Conservation (phyloP, 352 stramenopile genomes). For the Globisporangium acanthophoron region DNA sequence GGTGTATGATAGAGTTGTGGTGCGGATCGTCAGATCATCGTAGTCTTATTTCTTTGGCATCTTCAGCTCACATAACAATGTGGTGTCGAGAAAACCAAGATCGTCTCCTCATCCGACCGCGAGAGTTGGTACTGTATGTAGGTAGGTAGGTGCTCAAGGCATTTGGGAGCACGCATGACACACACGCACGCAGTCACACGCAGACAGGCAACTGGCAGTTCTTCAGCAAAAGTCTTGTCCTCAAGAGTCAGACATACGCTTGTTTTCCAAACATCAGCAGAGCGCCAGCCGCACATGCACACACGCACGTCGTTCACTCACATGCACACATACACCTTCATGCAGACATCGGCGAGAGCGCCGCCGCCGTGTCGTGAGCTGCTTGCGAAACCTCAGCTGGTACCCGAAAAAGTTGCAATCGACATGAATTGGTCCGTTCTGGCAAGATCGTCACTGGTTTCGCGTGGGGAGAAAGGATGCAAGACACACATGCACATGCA, state of each 20-base stretch:
- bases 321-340: slow-evolving; percentile 1
- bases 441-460: slow-evolving; percentile 75
- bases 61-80: slow-evolving; percentile 55
- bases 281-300: slow-evolving; percentile 14
- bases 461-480: background rate
- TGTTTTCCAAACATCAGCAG: slow-evolving; percentile 75
- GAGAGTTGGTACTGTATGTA: background rate
- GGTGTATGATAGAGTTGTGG: background rate
- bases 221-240: slow-evolving; percentile 54
- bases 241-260: slow-evolving; percentile 88
- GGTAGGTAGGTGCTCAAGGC: no score
- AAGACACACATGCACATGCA: background rate
- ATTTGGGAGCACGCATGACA: background rate
- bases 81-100: slow-evolving; percentile 44
- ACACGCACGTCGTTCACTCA: background rate
- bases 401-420: slow-evolving; percentile 90
- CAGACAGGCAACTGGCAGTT: slow-evolving; percentile 12
- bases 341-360: background rate
- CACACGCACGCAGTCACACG: background rate
- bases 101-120: slow-evolving; percentile 67
- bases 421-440: slow-evolving; percentile 87
- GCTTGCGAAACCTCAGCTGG: slow-evolving; percentile 70
- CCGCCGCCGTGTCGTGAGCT: background rate
- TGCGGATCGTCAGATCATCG: slow-evolving; percentile 76
- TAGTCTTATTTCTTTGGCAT: slow-evolving; percentile 75